Evolutionary conservation across 345 rosid species (phyloP).

Genomic region (Noccaea bulbosa): DNA sequence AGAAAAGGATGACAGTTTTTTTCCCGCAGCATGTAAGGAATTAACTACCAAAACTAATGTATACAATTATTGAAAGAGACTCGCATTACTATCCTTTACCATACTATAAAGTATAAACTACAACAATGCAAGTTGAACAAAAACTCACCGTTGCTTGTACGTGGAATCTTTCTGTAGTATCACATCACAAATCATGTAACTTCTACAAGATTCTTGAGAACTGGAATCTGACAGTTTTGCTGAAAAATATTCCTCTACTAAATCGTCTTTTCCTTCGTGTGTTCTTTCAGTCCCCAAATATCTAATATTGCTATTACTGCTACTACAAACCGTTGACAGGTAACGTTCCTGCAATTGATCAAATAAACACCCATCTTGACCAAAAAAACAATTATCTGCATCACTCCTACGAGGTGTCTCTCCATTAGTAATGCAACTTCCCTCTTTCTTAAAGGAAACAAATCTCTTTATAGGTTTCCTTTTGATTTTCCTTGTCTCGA

Average conservation of each 20-base stretch:
- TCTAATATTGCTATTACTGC: constrained; percentile 19
- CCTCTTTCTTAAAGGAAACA: constrained; percentile 56
- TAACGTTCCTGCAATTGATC: constrained; percentile 10
- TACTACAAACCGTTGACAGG: constrained; percentile 8
- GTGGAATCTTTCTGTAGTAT: constrained; percentile 62
- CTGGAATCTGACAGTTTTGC: constrained; percentile 59
- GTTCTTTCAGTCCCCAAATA: constrained; percentile 43
- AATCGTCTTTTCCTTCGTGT: constrained; percentile 47
- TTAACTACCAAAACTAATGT: not conserved
- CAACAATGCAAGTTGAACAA: constrained; percentile 21
- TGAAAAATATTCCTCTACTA: constrained; percentile 64
- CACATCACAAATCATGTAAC: constrained; percentile 62
- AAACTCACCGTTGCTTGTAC: constrained; percentile 60
- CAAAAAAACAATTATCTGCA: constrained; percentile 37
- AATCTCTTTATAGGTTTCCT: constrained; percentile 66
- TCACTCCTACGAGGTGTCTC: constrained; percentile 43
- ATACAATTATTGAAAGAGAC: not conserved
- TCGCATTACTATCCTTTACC: not conserved
- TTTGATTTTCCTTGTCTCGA: constrained; percentile 52
- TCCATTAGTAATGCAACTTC: constrained; percentile 41
- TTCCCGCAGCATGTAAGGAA: not conserved
- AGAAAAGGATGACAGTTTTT: not conserved
- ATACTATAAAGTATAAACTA: constrained; percentile 18
- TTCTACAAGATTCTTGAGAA: constrained; percentile 63
- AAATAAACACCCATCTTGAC: constrained; percentile 24